Base-by-base conservation (phyloP, 768 basidiomycete genomes). In the Mrakia gelida region DNA sequence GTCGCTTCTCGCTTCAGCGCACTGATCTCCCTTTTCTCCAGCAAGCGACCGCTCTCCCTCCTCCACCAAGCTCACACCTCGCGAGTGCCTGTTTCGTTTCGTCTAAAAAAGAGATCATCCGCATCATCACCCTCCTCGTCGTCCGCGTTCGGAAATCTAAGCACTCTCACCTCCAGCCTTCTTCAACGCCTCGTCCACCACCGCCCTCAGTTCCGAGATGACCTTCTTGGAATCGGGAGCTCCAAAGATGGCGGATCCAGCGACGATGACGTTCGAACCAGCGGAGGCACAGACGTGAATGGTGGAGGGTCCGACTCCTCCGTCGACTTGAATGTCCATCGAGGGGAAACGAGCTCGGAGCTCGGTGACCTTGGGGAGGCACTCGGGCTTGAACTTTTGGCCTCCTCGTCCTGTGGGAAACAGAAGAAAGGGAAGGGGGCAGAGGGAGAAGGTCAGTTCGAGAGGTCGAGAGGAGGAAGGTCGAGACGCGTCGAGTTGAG, bases 291-390 rank as follows among this genome's bases (percentile, higher is more conserved):
- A 98, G 74, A 87, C 87, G 81, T 88, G 92, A 77, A 97, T 88
- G 3, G 94, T 98, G 80, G 91, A 91, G 7, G 92, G 92, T 9
- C 94, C 92, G n/a, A 99, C 92, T 56, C 97, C 97, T 45, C 97
- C 97, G 83, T 99, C 97, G 72, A 99, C 97, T 85, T 99, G 94
- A 79, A 99, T 98, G 83, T 98, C 93, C 84, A 93, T 97, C 77
- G 91, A 87, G 8, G 95, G 95, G 86, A 97, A 98, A 38, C 95
- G 89, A 52, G 87, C 87, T 23, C 97, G 91, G 77, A 98, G 90
- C 83, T 97, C 93, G 32, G 91, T 86, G 23, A 98, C 94, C 78
- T 99, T 98, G 80, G 92, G 90, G 38, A 98, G 90, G 83, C 95
- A 98, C 81, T 92, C 89, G 13, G 93, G 91, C 81, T 98, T 86